Conservation (phyloP, 1,284 basidiomycete species). For the Cutaneotrichosporon sp. region DNA sequence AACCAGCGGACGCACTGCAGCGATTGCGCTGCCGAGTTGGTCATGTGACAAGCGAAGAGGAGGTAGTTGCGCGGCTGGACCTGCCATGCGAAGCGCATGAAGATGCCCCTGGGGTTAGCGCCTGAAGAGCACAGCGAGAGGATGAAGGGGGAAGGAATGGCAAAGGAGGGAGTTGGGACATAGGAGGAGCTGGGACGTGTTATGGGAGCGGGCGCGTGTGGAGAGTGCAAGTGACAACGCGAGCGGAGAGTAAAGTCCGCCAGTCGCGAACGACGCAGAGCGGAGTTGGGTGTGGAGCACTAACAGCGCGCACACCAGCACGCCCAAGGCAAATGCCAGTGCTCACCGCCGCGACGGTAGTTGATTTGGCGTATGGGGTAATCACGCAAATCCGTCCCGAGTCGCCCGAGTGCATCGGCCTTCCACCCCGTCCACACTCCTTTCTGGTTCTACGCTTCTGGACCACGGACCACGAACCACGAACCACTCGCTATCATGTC, state of each 20-base stretch:
- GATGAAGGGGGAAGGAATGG: neutral
- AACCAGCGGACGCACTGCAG: slow-evolving; percentile 79
- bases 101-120: slow-evolving; percentile 66
- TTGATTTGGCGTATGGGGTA: too few species aligned
- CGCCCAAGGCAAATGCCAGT: neutral
- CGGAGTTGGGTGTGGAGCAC: too few species aligned
- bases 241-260: too few species aligned
- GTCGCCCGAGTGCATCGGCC: too few species aligned
- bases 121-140: neutral
- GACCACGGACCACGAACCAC: too few species aligned
- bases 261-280: too few species aligned
- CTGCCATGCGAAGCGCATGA: slow-evolving; percentile 95
- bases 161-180: neutral
- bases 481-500: too few species aligned
- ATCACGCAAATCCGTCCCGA: too few species aligned
- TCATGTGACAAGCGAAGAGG: slow-evolving; percentile 86
- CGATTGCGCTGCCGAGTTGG: slow-evolving; percentile 81
- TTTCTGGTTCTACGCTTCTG: too few species aligned
- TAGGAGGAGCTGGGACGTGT: neutral
- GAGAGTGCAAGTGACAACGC: neutral
- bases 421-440: too few species aligned
- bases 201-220: neutral
- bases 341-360: neutral
- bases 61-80: slow-evolving; percentile 94
- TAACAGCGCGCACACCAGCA: too few species aligned